A percentile compares a stretch with the other conserved stretches of the same genome.
Evolutionary conservation across 2,329 filamentous ascomycete species (phyloP).

Genomic region (Fusarium sp.): DNA sequence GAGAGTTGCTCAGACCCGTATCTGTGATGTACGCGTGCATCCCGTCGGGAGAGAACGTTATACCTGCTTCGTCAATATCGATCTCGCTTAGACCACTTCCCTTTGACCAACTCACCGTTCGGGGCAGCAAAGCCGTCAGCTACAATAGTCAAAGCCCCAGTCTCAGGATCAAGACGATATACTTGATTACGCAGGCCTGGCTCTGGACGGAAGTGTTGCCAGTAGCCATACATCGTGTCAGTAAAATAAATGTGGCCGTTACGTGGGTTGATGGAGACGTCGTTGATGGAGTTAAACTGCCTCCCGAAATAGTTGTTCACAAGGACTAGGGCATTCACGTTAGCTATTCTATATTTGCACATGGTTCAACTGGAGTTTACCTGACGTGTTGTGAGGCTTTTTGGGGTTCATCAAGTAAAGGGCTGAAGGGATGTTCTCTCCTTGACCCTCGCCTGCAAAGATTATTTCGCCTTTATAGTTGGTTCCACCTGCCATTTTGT

Average conservation of each 20-base stretch:
- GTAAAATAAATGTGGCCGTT: constrained; percentile 74
- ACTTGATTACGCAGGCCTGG: constrained; percentile 69
- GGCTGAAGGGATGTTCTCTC: constrained; percentile 49
- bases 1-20: constrained; percentile 59
- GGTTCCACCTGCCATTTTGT: constrained; percentile 55
- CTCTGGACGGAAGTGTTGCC: constrained; percentile 67
- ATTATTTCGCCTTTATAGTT: constrained; percentile 63
- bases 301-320: constrained; percentile 71
- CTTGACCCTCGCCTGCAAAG: constrained; percentile 64
- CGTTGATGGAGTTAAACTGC: constrained; percentile 71
- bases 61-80: constrained; percentile 49
- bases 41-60: constrained; percentile 68
- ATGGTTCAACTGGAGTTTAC: constrained; percentile 41
- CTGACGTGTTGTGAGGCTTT: constrained; percentile 63
- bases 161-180: constrained; percentile 65
- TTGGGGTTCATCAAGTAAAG: constrained; percentile 46
- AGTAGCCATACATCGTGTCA: constrained; percentile 69
- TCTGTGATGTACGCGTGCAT: constrained; percentile 67
- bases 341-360: not conserved
- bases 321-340: constrained; percentile 52
- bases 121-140: constrained; percentile 68
- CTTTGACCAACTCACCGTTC: constrained; percentile 57
- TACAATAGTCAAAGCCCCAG: constrained; percentile 64
- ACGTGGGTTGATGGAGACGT: constrained; percentile 64
- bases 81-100: rapidly evolving